Evolutionary conservation across 2,329 filamentous ascomycete genomes (phyloP), one percentile per base, ranked within the genome.

Genomic region (Penicillium digitatum): DNA sequence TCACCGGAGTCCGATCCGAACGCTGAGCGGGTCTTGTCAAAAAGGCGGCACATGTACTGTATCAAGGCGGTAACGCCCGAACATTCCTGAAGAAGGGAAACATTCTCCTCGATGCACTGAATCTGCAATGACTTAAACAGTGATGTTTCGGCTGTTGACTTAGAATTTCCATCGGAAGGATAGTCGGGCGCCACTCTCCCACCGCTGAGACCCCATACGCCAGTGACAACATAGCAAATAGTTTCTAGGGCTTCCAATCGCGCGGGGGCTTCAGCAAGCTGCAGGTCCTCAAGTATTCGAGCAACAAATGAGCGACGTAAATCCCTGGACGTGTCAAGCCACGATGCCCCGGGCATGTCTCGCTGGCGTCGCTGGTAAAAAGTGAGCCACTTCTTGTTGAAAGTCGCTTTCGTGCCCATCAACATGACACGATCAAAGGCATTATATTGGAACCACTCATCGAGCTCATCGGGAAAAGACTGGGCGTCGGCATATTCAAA

Each of bases 361-460:
- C 63, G 54, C 54, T 68, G 47, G 54, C 66, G 57, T 5, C 65
- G 68, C 55, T 70, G 72, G 64, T 67, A 75, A 56, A 83, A 81
- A 22, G 81, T 78, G 63, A 81, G 75, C 89, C 89, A 96, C 67
- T 87, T 83, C 69, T 84, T 83, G 60, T 91, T 84, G 68, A 95
- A 97, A 2, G 87, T 85, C 35, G 84, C 80, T 67, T 89, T 89
- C 20, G 89, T 87, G 50, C 86, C 83, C 50, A 88, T 82, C 46
- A 96, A 79, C 66, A 92, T 87, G 44, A 87, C 82, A 75, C 89
- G 89, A 70, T 97, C 92, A 73, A 89, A 88, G 59, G 90, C 86
- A 64, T 88, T 88, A 74, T 97, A 96, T 50, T 87, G 86, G 74
- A 99, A 99, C 94, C 94, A 99, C 76, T 99, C 94, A 70, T 97